Evolutionary conservation across 345 rosid genomes (phyloP).

Genomic region (Populus ilicifolia): DNA sequence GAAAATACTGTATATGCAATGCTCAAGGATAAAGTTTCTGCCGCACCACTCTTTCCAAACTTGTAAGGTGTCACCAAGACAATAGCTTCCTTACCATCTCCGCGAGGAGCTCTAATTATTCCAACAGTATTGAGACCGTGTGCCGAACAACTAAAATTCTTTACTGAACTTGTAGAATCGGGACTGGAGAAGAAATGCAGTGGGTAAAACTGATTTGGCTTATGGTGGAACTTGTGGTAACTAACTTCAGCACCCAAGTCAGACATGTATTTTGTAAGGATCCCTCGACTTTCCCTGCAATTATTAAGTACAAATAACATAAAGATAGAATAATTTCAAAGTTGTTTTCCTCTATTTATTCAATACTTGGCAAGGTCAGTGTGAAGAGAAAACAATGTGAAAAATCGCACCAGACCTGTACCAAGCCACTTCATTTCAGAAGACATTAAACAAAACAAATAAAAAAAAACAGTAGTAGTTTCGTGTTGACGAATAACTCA

Average conservation of each 20-base stretch:
- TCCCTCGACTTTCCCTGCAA: slow-evolving; percentile 56
- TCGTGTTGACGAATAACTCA: too few species aligned
- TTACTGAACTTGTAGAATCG: slow-evolving; percentile 34
- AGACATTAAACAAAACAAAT: too few species aligned
- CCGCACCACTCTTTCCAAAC: slow-evolving; percentile 40
- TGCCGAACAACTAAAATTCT: slow-evolving; percentile 53
- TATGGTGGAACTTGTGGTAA: slow-evolving; percentile 71
- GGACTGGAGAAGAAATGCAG: slow-evolving; percentile 72
- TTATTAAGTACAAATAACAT: slow-evolving; percentile 1
- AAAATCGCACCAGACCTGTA: too few species aligned
- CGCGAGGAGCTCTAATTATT: slow-evolving; percentile 88
- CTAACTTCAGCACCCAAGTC: slow-evolving; percentile 81
- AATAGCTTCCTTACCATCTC: slow-evolving; percentile 91
- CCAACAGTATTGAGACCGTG: slow-evolving; percentile 52
- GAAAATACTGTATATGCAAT: slow-evolving; percentile 67
- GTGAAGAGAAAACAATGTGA: background rate
- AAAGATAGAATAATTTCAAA: slow-evolving; percentile 9
- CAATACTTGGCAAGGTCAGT: background rate
- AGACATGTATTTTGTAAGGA: slow-evolving; percentile 59
- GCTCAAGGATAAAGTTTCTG: slow-evolving; percentile 60
- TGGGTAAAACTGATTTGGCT: slow-evolving; percentile 56
- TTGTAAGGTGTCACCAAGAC: slow-evolving; percentile 87
- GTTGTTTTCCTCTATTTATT: background rate
- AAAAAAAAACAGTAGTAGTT: too few species aligned
- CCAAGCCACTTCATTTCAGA: too few species aligned